Percentiles rank a stretch among this genome's conserved stretches.
These are phyloP conservation scores for Zizania palustris DNA, from an alignment of 202 grass and related monocot species.

Conservation along the genomic window DNA sequence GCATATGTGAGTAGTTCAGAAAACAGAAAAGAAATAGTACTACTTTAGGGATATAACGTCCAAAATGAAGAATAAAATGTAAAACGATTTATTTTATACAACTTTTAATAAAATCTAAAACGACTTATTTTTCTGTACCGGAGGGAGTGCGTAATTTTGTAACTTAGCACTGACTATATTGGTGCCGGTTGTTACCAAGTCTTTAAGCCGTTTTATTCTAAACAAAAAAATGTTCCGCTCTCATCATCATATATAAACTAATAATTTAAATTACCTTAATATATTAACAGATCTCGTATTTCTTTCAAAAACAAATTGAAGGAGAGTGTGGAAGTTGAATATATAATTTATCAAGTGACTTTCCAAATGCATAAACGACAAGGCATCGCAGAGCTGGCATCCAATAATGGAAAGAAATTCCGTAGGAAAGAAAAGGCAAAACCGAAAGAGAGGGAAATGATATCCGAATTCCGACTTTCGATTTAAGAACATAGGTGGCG, in stretches of 20 bases:
- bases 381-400: conserved; percentile 51
- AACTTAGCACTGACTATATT: neutral
- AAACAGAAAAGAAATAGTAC: too few species aligned
- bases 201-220: neutral
- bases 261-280: neutral
- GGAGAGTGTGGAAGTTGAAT: conserved; percentile 24
- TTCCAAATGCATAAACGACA: conserved; percentile 24
- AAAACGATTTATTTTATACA: too few species aligned
- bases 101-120: too few species aligned
- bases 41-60: too few species aligned
- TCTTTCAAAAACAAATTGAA: too few species aligned
- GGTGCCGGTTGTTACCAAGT: neutral
- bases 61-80: too few species aligned
- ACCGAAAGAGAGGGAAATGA: neutral
- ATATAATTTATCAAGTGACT: conserved; percentile 19
- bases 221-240: neutral
- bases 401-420: conserved; percentile 39
- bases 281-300: too few species aligned
- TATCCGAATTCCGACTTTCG: neutral
- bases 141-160: neutral
- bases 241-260: neutral
- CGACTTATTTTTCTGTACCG: too few species aligned
- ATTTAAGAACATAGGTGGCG: conserved; percentile 19
- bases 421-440: conserved; percentile 11
- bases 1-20: too few species aligned